A percentile compares a stretch with the other conserved stretches of the same genome.
Evolutionary conservation across 2,329 filamentous ascomycete genomes (phyloP).

Genomic region (Fusarium albidum): DNA sequence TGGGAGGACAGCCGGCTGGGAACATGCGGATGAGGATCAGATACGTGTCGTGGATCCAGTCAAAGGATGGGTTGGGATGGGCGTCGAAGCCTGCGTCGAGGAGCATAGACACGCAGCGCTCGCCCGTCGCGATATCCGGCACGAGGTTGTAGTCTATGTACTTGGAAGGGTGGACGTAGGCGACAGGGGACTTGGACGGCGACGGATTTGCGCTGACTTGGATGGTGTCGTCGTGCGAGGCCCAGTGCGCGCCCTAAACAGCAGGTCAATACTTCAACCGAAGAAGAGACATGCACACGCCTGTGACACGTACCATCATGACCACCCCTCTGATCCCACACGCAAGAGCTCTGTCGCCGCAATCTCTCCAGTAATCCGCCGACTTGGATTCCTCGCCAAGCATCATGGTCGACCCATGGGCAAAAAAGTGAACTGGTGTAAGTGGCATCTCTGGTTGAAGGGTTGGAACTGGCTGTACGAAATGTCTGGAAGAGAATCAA

Average conservation of each 20-base stretch:
- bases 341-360: slow-evolving; percentile 61
- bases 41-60: slow-evolving; percentile 79
- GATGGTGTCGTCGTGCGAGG: slow-evolving; percentile 61
- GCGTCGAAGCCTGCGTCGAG: slow-evolving; percentile 61
- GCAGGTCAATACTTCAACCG: neutral
- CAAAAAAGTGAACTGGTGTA: slow-evolving; percentile 72
- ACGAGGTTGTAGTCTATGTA: slow-evolving; percentile 69
- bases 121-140: slow-evolving; percentile 63
- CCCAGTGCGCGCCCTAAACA: slow-evolving; percentile 66
- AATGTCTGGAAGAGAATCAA: too few species aligned
- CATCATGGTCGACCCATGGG: slow-evolving; percentile 78
- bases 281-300: rapidly evolving
- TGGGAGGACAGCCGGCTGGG: slow-evolving; percentile 69
- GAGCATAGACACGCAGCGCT: slow-evolving; percentile 60
- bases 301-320: slow-evolving; percentile 28
- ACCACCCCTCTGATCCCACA: slow-evolving; percentile 46
- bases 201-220: slow-evolving; percentile 68
- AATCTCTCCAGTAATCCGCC: slow-evolving; percentile 71
- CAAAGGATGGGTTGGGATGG: slow-evolving; percentile 61
- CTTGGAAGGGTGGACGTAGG: slow-evolving; percentile 71
- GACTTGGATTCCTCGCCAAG: slow-evolving; percentile 69
- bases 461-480: too few species aligned
- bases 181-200: slow-evolving; percentile 69
- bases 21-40: slow-evolving; percentile 76
- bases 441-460: neutral